Evolutionary conservation across 805 yeast genomes (phyloP), one percentile per base, ranked within the genome.

Genomic region (Yamadazyma sp.): DNA sequence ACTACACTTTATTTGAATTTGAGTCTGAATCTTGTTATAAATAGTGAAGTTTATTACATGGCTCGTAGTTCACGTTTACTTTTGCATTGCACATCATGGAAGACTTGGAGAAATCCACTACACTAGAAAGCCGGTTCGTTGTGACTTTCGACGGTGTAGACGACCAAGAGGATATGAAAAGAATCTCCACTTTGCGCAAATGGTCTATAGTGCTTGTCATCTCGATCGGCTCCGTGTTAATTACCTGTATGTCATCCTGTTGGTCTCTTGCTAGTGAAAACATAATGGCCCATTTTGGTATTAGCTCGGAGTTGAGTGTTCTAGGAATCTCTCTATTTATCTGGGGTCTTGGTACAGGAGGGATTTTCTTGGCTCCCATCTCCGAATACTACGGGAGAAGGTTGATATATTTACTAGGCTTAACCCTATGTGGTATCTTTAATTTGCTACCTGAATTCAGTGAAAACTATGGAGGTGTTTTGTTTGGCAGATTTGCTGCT

Each of bases 351-450:
- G 64, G 64, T 11, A 46, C 49, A 6, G 63, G 65, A 6, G 60
- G 59, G 1, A 48, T 57, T 18, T 55, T 60, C 35, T 47, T 83
- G 39, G 83, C 88, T 2, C 75, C 77, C 35, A 52, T 77, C 10
- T 77, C 85, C 14, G 93, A 84, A 53, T 59, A 77, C 22, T 63
- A 70, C 42, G 93, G 93, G 2, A 64, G 93, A 40, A 74, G 73
- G 28, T 64, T 71, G 6, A 57, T 77, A 4, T 58, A 83, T 26
- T 42, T 67, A 1, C 53, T 61, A 2, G 61, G 62, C 3, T 41
- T 58, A 2, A 24, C 41, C 5, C 27, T 53, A 8, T 49, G 49
- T 11, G 47, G 50, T 13, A 40, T 45, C 3, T 53, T 59, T 42
- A 54, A 56, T 40, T 44, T 56, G 20, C 41, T 58, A 12, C 58